phyloP scores from a whole-genome alignment of 306 rosid species.

The Erythrophleum fordii region DNA sequence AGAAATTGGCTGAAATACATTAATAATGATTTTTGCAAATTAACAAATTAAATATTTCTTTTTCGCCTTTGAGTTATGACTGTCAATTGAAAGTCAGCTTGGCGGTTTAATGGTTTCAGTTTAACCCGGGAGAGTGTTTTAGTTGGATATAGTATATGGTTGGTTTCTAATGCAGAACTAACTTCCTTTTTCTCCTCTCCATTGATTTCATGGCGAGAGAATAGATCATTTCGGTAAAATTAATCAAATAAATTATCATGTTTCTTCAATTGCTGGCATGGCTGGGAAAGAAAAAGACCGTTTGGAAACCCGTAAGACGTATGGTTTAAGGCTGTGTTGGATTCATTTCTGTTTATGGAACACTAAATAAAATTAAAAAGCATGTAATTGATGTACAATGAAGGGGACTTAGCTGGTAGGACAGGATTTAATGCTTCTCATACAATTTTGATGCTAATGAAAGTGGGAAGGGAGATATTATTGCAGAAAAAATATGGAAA shows the following conservation, averaged over 20 bases:
- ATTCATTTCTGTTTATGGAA: conserved; percentile 4
- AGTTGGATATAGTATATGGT: background rate
- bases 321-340: conserved; percentile 3
- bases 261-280: conserved; percentile 3
- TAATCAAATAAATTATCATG: background rate
- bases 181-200: background rate
- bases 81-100: conserved; percentile 10
- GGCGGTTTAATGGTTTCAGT: conserved; percentile 14
- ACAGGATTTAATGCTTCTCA: background rate
- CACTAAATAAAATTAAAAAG: conserved; percentile 11
- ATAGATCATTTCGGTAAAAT: background rate
- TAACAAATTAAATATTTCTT: background rate
- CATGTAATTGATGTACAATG: background rate
- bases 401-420: background rate
- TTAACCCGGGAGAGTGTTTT: background rate
- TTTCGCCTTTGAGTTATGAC: background rate
- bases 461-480: background rate
- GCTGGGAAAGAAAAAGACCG: conserved; percentile 16
- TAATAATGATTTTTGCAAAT: background rate
- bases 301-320: conserved; percentile 5
- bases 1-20: background rate
- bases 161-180: background rate
- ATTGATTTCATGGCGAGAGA: background rate
- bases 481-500: background rate
- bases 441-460: background rate